phyloP scores from a whole-genome alignment of 2,329 filamentous ascomycete genomes.

The Microcyclospora pomicola region DNA sequence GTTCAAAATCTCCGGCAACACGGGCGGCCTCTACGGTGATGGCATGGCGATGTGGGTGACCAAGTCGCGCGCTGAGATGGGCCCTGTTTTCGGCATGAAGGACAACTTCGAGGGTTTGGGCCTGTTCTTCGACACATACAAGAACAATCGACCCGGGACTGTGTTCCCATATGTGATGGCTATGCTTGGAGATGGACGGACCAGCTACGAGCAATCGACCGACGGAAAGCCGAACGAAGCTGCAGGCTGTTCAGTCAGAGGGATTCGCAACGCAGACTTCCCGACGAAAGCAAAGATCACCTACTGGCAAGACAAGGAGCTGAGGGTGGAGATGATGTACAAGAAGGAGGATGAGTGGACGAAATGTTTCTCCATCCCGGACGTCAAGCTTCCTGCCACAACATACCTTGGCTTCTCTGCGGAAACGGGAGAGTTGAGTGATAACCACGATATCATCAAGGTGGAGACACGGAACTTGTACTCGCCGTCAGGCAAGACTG shows the following conservation, averaged over 20 bases:
- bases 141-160: constrained; percentile 92
- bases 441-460: constrained; percentile 93
- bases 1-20: constrained; percentile 73
- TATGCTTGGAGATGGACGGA: constrained; percentile 88
- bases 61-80: constrained; percentile 69
- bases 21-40: constrained; percentile 83
- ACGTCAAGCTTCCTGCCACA: constrained; percentile 61
- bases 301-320: constrained; percentile 90
- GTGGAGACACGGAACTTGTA: constrained; percentile 83
- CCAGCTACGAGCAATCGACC: constrained; percentile 77
- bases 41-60: constrained; percentile 98
- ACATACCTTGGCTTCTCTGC: constrained; percentile 55
- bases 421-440: constrained; percentile 89
- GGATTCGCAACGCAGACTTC: constrained; percentile 62
- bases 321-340: constrained; percentile 88
- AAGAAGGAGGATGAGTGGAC: constrained; percentile 81
- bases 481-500: constrained; percentile 36
- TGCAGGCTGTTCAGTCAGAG: constrained; percentile 85
- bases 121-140: constrained; percentile 97
- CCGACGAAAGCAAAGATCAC: constrained; percentile 80
- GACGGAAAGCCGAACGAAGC: constrained; percentile 90
- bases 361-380: constrained; percentile 62
- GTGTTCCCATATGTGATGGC: constrained; percentile 98
- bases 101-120: constrained; percentile 91
- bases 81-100: constrained; percentile 73